These are phyloP conservation scores for Xylaria sp. DNA, from an alignment of 2,329 filamentous ascomycete species.

Conservation along the genomic window DNA sequence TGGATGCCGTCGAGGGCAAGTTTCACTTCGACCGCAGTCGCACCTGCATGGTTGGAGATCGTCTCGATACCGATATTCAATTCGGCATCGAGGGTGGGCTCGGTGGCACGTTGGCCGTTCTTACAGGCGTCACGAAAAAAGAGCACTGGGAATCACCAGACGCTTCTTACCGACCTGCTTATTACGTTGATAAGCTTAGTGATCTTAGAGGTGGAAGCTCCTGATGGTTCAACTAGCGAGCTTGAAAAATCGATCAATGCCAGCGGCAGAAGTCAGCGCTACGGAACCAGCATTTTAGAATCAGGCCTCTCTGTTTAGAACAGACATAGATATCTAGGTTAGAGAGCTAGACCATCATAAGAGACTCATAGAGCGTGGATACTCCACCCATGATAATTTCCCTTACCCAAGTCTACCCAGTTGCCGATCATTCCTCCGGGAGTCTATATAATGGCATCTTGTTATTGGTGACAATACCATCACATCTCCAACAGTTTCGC, in stretches of 20 bases:
- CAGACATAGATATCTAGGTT: conserved; percentile 26
- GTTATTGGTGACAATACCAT: conserved; percentile 6
- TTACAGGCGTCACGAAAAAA: conserved; percentile 89
- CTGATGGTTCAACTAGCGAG: conserved; percentile 25
- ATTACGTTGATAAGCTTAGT: conserved; percentile 85
- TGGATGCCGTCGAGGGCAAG: conserved; percentile 98
- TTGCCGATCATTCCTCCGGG: neutral
- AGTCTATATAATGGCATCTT: neutral
- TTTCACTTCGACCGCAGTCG: conserved; percentile 85
- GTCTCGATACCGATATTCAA: conserved; percentile 93
- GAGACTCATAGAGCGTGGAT: neutral
- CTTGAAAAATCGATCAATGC: neutral
- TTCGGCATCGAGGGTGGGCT: conserved; percentile 92
- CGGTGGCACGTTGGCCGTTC: conserved; percentile 88
- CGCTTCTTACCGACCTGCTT: conserved; percentile 76
- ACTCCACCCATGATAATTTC: neutral
- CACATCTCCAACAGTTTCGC: neutral
- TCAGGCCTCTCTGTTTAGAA: neutral
- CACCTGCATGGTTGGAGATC: conserved; percentile 96
- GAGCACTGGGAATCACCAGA: conserved; percentile 80
- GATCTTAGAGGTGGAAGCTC: conserved; percentile 67
- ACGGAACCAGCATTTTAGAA: neutral
- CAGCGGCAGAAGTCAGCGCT: conserved; percentile 16
- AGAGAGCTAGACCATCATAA: conserved; percentile 16
- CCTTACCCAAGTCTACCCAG: neutral